Conservation (phyloP, 2,329 filamentous ascomycete genomes). For the Pyrenophora seminiperda region DNA sequence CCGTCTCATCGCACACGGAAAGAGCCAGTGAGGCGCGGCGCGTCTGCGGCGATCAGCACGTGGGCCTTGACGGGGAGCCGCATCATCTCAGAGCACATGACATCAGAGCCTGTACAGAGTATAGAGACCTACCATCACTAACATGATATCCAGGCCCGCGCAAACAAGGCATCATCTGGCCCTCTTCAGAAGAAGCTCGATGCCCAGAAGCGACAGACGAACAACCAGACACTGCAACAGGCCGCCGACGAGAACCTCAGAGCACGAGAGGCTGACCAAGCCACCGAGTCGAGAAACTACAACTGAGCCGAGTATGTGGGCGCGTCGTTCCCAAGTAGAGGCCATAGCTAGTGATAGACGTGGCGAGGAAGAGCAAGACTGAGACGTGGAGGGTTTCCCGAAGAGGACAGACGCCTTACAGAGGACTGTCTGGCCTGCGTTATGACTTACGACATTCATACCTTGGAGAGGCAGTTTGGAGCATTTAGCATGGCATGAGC, state of each 20-base stretch:
- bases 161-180: constrained; percentile 60
- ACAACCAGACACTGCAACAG: constrained; percentile 69
- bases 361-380: no score
- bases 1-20: neutral
- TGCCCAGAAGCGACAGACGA: constrained; percentile 76
- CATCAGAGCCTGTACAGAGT: neutral
- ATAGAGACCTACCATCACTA: constrained; percentile 15
- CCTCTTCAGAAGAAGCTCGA: constrained; percentile 67
- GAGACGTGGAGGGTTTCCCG: no score
- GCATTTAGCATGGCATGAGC: no score
- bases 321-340: no score
- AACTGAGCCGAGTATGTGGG: constrained; percentile 47
- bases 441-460: no score
- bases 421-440: no score
- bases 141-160: constrained; percentile 65
- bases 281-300: constrained; percentile 62
- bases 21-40: neutral
- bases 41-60: constrained; percentile 18
- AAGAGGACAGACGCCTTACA: no score
- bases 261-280: constrained; percentile 70
- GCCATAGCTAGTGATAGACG: no score
- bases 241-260: constrained; percentile 69
- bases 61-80: constrained; percentile 2
- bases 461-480: no score
- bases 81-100: neutral